Base-by-base conservation (phyloP, 1,139 yeast species). In the Candida sp. region DNA sequence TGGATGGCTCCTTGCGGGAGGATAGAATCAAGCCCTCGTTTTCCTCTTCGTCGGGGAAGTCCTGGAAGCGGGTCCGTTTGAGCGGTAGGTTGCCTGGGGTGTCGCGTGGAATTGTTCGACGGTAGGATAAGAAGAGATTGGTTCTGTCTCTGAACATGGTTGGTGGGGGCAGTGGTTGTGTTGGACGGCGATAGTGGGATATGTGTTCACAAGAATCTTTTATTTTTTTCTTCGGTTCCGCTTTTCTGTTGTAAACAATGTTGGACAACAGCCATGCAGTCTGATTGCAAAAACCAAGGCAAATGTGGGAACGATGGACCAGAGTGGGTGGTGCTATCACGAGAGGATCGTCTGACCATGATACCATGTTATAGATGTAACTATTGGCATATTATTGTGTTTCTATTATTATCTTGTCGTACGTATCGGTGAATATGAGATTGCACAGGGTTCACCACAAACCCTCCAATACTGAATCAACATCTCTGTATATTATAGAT, bases 71-170 rank as follows among this genome's bases (percentile, higher is more conserved):
- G 4, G 51, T 47, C 9, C 44, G 48, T 48, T 47, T 51, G 50
- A 42, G 51, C 22, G 53, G 48, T 17, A 38, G 11, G 27, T 26
- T 25, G 12, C 27, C 27, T 6, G 26, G 11, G 28, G 44, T 48
- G 51, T 51, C 54, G 37, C 88, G 85, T 0, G 92, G 89, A 27
- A 84, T 82, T 2, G 94, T 88, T 49, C 90, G 77, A 54, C 94
- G 81, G 61, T 87, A 88, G 27, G 93, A 86, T 31, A 88, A 72
- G 63, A 73, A 88, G 49, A 88, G 69, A 59, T 87, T 87, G 28
- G 94, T 87, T 64, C 94, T 74, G 64, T 87, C 92, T 67, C 94
- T 79, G 61, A 83, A 85, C 93, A 87, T 86, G 7, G 28, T 42
- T 40, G 23, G 7, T 28, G 31, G 31, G 17, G 3, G 17, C 12